Evolutionary conservation across 169 alveolate species (phyloP).

Genomic region (Perkinsus olseni): DNA sequence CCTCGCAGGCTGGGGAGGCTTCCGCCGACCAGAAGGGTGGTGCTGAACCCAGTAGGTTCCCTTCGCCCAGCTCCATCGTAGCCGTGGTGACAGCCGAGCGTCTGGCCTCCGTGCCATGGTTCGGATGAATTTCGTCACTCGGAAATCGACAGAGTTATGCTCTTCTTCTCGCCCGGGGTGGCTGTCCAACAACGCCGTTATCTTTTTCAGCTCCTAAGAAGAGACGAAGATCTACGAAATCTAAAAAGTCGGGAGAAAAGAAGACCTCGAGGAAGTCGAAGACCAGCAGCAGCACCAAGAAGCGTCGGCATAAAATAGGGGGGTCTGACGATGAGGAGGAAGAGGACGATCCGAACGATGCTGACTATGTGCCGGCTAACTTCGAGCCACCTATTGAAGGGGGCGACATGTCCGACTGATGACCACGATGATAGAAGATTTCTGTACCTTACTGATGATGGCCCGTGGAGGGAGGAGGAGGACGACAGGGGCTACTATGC

Average conservation of each 20-base stretch:
- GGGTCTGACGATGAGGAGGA: neutral
- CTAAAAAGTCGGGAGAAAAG: neutral
- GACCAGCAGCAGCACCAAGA: neutral
- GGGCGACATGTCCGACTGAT: neutral
- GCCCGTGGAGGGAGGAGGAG: neutral
- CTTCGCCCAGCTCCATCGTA: too few species aligned
- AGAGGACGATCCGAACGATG: neutral
- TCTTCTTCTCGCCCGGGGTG: too few species aligned
- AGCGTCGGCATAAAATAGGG: neutral
- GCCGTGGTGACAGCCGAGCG: too few species aligned
- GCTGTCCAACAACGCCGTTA: neutral
- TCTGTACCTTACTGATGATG: neutral
- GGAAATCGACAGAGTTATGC: too few species aligned
- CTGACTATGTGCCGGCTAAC: neutral
- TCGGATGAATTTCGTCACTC: neutral
- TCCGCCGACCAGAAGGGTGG: neutral
- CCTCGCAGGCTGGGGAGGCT: neutral
- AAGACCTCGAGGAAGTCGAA: neutral
- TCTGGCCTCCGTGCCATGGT: too few species aligned
- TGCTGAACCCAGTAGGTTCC: neutral
- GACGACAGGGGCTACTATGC: neutral
- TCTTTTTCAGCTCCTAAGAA: neutral
- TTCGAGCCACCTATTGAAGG: neutral
- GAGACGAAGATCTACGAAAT: neutral
- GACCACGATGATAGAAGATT: neutral